Evolutionary conservation across 495 filamentous ascomycete species (phyloP).

Genomic region (Annulohypoxylon nitens): DNA sequence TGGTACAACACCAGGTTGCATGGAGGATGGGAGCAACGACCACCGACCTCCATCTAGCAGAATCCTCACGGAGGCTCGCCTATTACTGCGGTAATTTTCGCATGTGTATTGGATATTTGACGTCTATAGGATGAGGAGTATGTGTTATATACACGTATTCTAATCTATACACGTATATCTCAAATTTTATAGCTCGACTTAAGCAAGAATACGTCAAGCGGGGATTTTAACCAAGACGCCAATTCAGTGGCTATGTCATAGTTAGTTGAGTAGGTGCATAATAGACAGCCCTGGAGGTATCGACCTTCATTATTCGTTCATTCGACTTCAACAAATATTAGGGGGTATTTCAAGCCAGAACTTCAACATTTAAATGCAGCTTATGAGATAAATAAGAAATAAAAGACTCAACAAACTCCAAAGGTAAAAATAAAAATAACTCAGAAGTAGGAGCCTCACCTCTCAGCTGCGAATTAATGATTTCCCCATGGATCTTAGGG

Average conservation of each 20-base stretch:
- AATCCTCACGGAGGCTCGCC: neutral
- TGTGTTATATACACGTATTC: neutral
- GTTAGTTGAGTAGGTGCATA: slow-evolving; percentile 9
- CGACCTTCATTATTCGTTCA: neutral
- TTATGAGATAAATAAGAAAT: neutral
- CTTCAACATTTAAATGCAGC: neutral
- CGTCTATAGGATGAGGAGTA: neutral
- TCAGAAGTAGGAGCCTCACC: slow-evolving; percentile 38
- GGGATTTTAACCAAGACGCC: slow-evolving; percentile 18
- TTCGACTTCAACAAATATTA: too few relatives aligned
- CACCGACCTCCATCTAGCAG: slow-evolving; percentile 17
- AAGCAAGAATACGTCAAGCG: slow-evolving; percentile 31
- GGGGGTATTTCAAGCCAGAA: neutral
- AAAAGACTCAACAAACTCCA: slow-evolving; percentile 32
- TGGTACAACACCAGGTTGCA: slow-evolving; percentile 31
- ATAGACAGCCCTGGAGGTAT: too few relatives aligned
- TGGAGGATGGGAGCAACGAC: slow-evolving; percentile 20
- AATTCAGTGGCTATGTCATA: slow-evolving; percentile 26
- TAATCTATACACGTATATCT: neutral
- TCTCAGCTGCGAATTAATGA: slow-evolving; percentile 27
- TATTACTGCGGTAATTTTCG: slow-evolving; percentile 40
- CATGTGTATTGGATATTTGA: slow-evolving; percentile 8
- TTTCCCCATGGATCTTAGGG: neutral
- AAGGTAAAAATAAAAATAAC: slow-evolving; percentile 29
- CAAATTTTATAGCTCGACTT: slow-evolving; percentile 16